A percentile compares a stretch with the other conserved stretches of the same genome.
Conservation (phyloP, 768 basidiomycete genomes). For the Ramaria rubella region DNA sequence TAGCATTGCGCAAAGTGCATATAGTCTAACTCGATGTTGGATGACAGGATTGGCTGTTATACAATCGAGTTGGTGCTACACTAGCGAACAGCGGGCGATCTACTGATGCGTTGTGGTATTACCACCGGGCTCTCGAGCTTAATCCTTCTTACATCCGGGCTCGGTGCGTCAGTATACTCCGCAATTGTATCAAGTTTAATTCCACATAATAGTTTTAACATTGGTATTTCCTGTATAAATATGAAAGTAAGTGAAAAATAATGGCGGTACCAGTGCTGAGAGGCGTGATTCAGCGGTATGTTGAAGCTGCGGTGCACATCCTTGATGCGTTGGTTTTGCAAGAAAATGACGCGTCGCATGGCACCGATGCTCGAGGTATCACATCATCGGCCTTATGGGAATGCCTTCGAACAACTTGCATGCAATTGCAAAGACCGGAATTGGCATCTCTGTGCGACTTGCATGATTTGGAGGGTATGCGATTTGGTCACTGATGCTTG, state of each 20-base stretch:
- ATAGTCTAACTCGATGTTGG: not conserved
- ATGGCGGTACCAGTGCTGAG: not conserved
- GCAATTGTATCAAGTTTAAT: not conserved
- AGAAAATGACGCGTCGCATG: slow-evolving; percentile 64
- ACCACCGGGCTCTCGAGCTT: slow-evolving; percentile 76
- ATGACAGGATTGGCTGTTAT: slow-evolving; percentile 79
- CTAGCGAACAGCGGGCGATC: slow-evolving; percentile 84
- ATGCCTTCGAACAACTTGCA: slow-evolving; percentile 72
- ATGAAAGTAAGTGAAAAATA: slow-evolving; percentile 49
- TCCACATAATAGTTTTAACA: slow-evolving; percentile 62
- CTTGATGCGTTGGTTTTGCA: slow-evolving; percentile 87
- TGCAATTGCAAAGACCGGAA: slow-evolving; percentile 75
- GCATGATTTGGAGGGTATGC: slow-evolving; percentile 58
- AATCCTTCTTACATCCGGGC: slow-evolving; percentile 90
- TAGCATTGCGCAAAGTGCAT: not conserved
- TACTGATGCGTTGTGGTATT: slow-evolving; percentile 79
- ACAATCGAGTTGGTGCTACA: slow-evolving; percentile 91
- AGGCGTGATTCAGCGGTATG: slow-evolving; percentile 52
- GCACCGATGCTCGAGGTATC: slow-evolving; percentile 46
- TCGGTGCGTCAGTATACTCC: slow-evolving; percentile 38
- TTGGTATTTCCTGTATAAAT: slow-evolving; percentile 89
- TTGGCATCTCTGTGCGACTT: slow-evolving; percentile 66
- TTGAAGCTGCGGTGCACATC: slow-evolving; percentile 84
- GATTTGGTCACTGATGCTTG: not conserved
- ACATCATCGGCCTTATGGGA: slow-evolving; percentile 82